A percentile compares a stretch with the other conserved stretches of the same genome.
Conservation (phyloP, 2,329 filamentous ascomycete genomes). For the Diaporthe sp. region DNA sequence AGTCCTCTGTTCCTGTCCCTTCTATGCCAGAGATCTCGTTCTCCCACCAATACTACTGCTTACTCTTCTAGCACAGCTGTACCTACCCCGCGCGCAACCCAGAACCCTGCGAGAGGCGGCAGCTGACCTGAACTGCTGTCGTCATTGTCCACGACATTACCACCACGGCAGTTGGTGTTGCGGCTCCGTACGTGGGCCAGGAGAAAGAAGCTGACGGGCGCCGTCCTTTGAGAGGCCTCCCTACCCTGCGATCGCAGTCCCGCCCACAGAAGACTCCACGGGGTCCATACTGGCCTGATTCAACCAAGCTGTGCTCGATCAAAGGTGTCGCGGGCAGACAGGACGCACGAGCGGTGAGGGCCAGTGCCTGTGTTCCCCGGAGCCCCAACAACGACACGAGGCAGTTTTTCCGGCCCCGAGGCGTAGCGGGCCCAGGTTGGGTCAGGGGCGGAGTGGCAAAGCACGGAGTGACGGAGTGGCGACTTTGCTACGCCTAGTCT, state of each 20-base stretch:
- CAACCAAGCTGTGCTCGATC: background rate
- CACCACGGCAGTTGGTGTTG: background rate
- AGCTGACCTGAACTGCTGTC: background rate
- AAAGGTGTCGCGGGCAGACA: background rate
- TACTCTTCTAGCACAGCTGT: background rate
- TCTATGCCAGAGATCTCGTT: background rate
- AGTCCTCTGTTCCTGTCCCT: background rate
- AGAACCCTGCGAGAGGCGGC: constrained; percentile 9
- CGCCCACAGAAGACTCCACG: background rate
- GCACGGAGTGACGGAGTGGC: background rate
- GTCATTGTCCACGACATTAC: background rate
- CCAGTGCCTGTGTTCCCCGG: background rate
- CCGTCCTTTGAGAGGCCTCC: background rate
- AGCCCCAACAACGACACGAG: background rate
- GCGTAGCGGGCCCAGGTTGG: background rate
- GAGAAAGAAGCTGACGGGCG: background rate
- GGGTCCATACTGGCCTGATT: background rate
- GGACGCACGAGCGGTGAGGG: background rate
- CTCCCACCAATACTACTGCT: constrained; percentile 1
- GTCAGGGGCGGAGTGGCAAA: background rate
- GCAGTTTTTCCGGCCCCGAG: constrained; percentile 10
- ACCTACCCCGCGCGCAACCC: background rate
- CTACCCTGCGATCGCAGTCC: background rate
- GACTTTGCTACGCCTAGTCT: background rate
- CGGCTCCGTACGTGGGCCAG: background rate